These are phyloP conservation scores for Colletotrichum sp. DNA, from an alignment of 2,329 filamentous ascomycete species.

Conservation along the genomic window DNA sequence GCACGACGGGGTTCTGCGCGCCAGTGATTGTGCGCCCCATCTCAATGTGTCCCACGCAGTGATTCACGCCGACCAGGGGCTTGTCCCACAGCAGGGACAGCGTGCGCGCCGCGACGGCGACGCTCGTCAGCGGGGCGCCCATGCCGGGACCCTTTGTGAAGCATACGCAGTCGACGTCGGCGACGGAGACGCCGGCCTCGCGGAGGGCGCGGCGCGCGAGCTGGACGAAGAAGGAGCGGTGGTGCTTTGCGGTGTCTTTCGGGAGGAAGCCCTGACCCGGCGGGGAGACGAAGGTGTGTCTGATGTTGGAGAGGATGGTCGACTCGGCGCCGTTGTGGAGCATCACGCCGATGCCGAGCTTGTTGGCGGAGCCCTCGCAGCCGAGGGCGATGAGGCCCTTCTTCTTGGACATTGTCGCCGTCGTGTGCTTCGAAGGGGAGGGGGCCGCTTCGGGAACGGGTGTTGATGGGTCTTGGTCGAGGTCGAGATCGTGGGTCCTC, in stretches of 20 bases:
- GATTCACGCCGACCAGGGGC: constrained; percentile 93
- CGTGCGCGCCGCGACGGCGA: constrained; percentile 84
- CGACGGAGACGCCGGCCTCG: constrained; percentile 65
- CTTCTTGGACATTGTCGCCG: constrained; percentile 32
- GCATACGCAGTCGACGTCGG: constrained; percentile 88
- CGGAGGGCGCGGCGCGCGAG: constrained; percentile 82
- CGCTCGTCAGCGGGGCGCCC: constrained; percentile 88
- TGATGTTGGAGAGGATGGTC: constrained; percentile 86
- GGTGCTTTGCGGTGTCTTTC: constrained; percentile 93
- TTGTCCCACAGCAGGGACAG: constrained; percentile 84
- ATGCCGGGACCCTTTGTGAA: constrained; percentile 96
- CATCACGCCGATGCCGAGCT: constrained; percentile 93
- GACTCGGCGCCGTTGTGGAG: constrained; percentile 68
- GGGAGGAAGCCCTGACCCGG: constrained; percentile 94
- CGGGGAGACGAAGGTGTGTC: constrained; percentile 91
- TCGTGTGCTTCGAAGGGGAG: constrained; percentile 17
- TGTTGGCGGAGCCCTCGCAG: constrained; percentile 94
- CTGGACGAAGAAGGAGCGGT: constrained; percentile 82
- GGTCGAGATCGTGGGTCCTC: constrained; percentile 13
- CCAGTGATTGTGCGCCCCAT: constrained; percentile 96
- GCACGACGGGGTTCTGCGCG: constrained; percentile 87
- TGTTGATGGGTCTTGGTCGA: neutral
- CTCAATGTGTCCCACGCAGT: constrained; percentile 98
- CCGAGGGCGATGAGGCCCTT: constrained; percentile 58
- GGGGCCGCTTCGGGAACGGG: neutral